These are phyloP conservation scores for Dipteronia dyeriana DNA, from an alignment of 345 rosid species.

Conservation along the genomic window DNA sequence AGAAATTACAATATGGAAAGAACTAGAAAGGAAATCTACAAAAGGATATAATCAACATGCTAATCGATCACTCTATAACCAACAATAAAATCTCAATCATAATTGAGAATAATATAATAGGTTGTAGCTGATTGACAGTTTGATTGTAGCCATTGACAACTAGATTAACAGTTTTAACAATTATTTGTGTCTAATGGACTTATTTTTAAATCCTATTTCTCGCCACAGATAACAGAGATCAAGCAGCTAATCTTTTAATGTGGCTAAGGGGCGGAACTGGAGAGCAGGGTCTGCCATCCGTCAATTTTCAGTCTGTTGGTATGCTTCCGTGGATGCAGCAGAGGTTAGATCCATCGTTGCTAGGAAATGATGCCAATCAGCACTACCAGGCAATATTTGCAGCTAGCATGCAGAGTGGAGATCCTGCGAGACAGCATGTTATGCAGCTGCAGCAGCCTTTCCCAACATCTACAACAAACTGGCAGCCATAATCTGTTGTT, in stretches of 20 bases:
- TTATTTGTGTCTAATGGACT: no score
- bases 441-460: constrained; percentile 63
- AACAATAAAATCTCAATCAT: no score
- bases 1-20: no score
- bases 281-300: constrained; percentile 59
- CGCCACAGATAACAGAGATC: constrained; percentile 58
- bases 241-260: constrained; percentile 48
- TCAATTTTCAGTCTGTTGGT: constrained; percentile 58
- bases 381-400: constrained; percentile 70
- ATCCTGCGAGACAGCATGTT: constrained; percentile 59
- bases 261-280: constrained; percentile 69
- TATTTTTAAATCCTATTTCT: no score
- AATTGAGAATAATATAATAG: no score
- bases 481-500: constrained; percentile 45
- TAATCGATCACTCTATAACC: no score
- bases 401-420: constrained; percentile 58
- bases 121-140: no score
- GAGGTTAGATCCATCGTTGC: constrained; percentile 55
- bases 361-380: constrained; percentile 57
- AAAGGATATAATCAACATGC: no score
- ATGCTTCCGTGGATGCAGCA: constrained; percentile 75
- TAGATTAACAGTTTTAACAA: no score
- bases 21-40: no score
- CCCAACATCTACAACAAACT: constrained; percentile 61
- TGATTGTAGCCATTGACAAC: no score